A percentile compares a stretch with the other conserved stretches of the same genome.
Conservation (phyloP, 2,329 filamentous ascomycete species). For the Acrocalymma vagum region DNA sequence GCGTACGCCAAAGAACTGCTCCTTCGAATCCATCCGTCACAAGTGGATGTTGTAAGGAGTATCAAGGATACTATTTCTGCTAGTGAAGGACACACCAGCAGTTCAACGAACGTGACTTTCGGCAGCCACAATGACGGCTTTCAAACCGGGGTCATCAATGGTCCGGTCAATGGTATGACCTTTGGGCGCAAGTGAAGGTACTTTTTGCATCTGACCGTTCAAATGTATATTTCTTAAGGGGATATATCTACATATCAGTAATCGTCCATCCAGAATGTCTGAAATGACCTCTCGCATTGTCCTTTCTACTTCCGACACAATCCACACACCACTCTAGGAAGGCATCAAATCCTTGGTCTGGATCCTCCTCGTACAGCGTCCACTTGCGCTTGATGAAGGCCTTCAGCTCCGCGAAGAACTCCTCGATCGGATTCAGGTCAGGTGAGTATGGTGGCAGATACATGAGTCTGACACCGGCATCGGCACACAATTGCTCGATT, state of each 20-base stretch:
- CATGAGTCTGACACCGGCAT: slow-evolving; percentile 40
- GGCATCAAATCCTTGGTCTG: slow-evolving; percentile 24
- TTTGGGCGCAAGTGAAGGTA: slow-evolving; percentile 5
- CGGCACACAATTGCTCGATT: slow-evolving; percentile 37
- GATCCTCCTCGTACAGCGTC: slow-evolving; percentile 16
- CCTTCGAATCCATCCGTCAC: slow-evolving; percentile 14
- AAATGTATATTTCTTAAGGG: background rate
- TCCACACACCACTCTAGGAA: slow-evolving; percentile 40
- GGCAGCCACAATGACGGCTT: slow-evolving; percentile 13
- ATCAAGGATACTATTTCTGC: slow-evolving; percentile 16
- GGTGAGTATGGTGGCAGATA: slow-evolving; percentile 48
- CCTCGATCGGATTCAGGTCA: slow-evolving; percentile 48
- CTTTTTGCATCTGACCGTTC: slow-evolving; percentile 1
- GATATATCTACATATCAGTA: slow-evolving; percentile 1
- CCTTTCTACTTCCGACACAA: slow-evolving; percentile 26
- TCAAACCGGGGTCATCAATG: slow-evolving; percentile 12
- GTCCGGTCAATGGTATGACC: slow-evolving; percentile 3
- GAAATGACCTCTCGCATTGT: slow-evolving; percentile 36
- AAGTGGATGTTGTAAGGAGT: slow-evolving; percentile 20
- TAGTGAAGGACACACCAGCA: too few relatives aligned
- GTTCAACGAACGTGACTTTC: slow-evolving; percentile 14
- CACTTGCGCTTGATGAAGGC: slow-evolving; percentile 41
- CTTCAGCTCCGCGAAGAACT: slow-evolving; percentile 50
- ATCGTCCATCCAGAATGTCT: slow-evolving; percentile 27
- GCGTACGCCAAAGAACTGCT: slow-evolving; percentile 28